Conservation (phyloP, 305 asterid species). For the Salvia sclarea region DNA sequence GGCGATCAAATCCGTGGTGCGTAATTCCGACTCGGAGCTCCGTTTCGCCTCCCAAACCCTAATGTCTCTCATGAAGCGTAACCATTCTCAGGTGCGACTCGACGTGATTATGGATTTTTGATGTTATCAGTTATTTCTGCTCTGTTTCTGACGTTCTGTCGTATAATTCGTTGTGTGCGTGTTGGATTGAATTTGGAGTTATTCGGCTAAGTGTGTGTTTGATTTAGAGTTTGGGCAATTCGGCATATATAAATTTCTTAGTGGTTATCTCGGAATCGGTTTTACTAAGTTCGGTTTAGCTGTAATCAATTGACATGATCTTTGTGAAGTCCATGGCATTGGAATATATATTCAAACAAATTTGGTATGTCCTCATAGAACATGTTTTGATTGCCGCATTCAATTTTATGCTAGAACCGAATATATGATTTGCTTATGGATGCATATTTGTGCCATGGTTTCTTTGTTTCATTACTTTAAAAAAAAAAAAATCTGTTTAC, state of each 20-base stretch:
- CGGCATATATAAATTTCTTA: background rate
- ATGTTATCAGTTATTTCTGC: background rate
- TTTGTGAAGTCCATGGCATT: background rate
- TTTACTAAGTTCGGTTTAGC: background rate
- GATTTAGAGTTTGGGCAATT: background rate
- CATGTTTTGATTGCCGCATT: background rate
- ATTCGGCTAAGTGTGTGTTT: conserved; percentile 14
- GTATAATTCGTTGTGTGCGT: background rate
- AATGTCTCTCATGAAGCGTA: conserved; percentile 73
- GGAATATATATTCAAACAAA: background rate
- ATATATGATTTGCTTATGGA: background rate
- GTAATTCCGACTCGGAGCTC: conserved; percentile 78
- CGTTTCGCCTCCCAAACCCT: conserved; percentile 78
- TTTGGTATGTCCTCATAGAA: background rate
- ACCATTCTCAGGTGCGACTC: conserved; percentile 78
- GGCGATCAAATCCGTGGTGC: conserved; percentile 76
- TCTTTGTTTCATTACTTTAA: background rate
- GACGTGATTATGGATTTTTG: background rate
- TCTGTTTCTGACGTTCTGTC: background rate
- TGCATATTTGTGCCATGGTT: background rate
- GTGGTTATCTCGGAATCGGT: background rate
- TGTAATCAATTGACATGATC: background rate
- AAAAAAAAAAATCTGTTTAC: background rate
- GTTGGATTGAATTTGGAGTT: conserved; percentile 10
- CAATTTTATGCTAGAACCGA: background rate